Percentiles rank a stretch among this genome's conserved stretches.
These are phyloP conservation scores for Exophiala aquamarina DNA, from an alignment of 2,329 filamentous ascomycete genomes.

Conservation along the genomic window DNA sequence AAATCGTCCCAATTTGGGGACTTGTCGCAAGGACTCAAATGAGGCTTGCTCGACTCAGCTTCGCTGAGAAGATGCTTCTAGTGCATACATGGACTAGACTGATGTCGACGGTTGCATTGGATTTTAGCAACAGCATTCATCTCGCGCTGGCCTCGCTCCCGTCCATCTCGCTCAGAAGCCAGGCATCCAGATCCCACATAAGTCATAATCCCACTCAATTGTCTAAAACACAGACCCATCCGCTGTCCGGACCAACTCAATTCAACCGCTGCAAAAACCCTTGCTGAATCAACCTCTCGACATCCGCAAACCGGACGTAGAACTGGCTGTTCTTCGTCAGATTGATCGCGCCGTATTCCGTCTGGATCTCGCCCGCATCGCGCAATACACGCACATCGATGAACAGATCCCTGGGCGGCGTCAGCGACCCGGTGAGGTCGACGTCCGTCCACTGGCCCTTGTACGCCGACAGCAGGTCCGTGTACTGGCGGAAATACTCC, in stretches of 20 bases:
- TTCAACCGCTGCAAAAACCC: constrained; percentile 90
- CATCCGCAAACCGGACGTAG: constrained; percentile 92
- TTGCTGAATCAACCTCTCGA: constrained; percentile 89
- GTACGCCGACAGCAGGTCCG: constrained; percentile 88
- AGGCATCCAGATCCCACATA: too few species aligned
- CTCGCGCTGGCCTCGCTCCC: too few species aligned
- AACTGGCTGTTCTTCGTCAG: constrained; percentile 98
- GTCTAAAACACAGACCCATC: not conserved
- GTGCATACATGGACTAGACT: too few species aligned
- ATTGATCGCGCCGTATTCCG: constrained; percentile 95
- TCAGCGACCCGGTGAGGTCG: constrained; percentile 88
- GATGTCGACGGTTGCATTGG: too few species aligned
- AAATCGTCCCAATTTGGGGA: too few species aligned
- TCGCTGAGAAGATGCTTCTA: too few species aligned
- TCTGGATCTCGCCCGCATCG: constrained; percentile 97
- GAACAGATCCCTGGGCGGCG: constrained; percentile 92
- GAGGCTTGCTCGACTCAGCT: too few species aligned
- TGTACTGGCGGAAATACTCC: constrained; percentile 90
- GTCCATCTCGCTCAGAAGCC: too few species aligned
- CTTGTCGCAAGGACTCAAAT: too few species aligned
- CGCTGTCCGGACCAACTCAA: constrained; percentile 48
- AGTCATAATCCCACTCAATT: not conserved
- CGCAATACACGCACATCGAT: constrained; percentile 95
- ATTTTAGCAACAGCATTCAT: too few species aligned
- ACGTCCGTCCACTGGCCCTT: constrained; percentile 99